Percentiles rank a stretch among this genome's conserved stretches.
Conservation (phyloP, 192 early-diverging fungal genomes). For the Rhizophlyctis rosea region DNA sequence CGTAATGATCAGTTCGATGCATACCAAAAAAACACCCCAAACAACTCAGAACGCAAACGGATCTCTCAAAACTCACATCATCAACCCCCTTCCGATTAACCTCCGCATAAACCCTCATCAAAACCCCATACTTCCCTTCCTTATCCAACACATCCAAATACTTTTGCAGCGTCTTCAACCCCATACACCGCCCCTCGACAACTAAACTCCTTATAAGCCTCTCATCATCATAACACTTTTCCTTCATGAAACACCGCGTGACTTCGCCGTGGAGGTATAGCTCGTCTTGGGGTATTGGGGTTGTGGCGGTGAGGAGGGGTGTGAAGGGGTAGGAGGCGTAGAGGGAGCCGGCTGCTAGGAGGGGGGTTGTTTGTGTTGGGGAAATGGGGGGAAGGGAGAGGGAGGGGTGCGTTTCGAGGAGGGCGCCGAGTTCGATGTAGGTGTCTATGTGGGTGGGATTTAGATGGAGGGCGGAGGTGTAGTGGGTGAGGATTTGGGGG, state of each 20-base stretch:
- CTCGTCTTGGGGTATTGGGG: conserved; percentile 36
- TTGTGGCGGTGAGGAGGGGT: neutral
- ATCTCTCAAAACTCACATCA: conserved; percentile 23
- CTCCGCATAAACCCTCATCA: conserved; percentile 49
- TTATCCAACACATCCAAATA: conserved; percentile 45
- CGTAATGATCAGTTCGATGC: neutral
- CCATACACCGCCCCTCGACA: conserved; percentile 35
- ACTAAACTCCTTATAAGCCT: conserved; percentile 35
- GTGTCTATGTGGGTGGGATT: conserved; percentile 35
- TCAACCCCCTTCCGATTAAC: conserved; percentile 39
- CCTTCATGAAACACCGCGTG: conserved; percentile 42
- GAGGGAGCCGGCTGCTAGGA: conserved; percentile 29
- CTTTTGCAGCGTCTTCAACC: conserved; percentile 37
- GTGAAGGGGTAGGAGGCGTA: conserved; percentile 39
- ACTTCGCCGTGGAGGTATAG: conserved; percentile 44
- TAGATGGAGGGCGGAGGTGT: conserved; percentile 18
- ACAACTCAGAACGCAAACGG: neutral
- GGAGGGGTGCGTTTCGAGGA: conserved; percentile 29
- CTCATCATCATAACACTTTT: conserved; percentile 44
- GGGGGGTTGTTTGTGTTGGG: too few relatives aligned
- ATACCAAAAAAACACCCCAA: neutral
- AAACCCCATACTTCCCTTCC: conserved; percentile 35
- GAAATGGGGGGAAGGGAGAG: too few relatives aligned
- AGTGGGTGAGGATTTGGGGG: conserved; percentile 3
- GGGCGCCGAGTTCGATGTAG: conserved; percentile 46